A percentile compares a stretch with the other conserved stretches of the same genome.
These are phyloP conservation scores for Boletales sp. DNA, from an alignment of 768 basidiomycete genomes.

Conservation along the genomic window DNA sequence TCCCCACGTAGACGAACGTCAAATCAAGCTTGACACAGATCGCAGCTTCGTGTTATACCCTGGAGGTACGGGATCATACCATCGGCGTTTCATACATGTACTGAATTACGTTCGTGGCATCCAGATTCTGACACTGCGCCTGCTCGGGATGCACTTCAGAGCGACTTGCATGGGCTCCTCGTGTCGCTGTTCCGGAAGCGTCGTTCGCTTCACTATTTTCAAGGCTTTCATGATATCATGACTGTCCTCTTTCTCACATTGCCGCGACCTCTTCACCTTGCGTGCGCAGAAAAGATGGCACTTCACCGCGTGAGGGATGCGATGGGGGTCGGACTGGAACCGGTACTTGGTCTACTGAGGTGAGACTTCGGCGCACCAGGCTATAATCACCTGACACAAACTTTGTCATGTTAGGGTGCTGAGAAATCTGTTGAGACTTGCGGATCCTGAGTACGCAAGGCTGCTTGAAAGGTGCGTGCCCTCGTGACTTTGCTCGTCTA, in stretches of 20 bases:
- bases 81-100: slow-evolving; percentile 7
- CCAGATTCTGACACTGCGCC: slow-evolving; percentile 16
- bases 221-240: slow-evolving; percentile 93
- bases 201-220: slow-evolving; percentile 75
- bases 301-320: slow-evolving; percentile 65
- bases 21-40: slow-evolving; percentile 86
- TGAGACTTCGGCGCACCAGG: slow-evolving; percentile 14
- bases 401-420: slow-evolving; percentile 48
- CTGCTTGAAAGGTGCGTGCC: slow-evolving; percentile 59
- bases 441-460: slow-evolving; percentile 66
- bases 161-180: slow-evolving; percentile 66
- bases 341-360: slow-evolving; percentile 80
- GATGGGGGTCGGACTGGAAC: slow-evolving; percentile 83
- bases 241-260: slow-evolving; percentile 79
- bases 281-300: slow-evolving; percentile 42
- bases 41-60: slow-evolving; percentile 93
- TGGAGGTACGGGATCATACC: slow-evolving; percentile 52
- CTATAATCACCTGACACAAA: not conserved
- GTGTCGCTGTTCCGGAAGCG: slow-evolving; percentile 71
- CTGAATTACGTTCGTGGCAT: slow-evolving; percentile 7
- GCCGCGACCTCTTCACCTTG: slow-evolving; percentile 53
- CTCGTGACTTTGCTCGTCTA: not conserved
- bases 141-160: slow-evolving; percentile 53
- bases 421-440: slow-evolving; percentile 66
- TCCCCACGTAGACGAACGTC: slow-evolving; percentile 75